Conservation (phyloP, 2,329 filamentous ascomycete species). For the Colletotrichum higginsianum region DNA sequence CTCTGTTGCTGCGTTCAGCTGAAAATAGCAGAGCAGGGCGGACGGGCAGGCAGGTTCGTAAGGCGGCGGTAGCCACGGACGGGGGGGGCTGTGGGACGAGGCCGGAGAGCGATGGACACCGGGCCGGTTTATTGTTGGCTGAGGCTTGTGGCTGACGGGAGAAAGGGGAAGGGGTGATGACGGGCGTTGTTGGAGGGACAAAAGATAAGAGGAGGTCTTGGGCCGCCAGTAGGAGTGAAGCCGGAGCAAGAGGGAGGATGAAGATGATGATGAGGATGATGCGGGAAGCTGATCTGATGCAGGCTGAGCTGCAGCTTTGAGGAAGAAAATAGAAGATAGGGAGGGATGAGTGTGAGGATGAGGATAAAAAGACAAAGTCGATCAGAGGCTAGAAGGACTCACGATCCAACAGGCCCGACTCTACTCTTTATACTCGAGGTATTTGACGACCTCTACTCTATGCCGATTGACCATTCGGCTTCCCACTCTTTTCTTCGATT, state of each 20-base stretch:
- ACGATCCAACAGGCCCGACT: constrained; percentile 34
- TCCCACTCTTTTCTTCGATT: constrained; percentile 10
- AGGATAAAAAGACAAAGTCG: constrained; percentile 27
- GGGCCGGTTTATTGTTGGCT: constrained; percentile 18
- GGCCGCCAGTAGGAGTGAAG: constrained; percentile 14
- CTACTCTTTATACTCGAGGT: constrained; percentile 32
- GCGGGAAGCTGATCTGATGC: background rate
- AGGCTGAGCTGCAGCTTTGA: constrained; percentile 13
- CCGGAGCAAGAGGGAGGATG: constrained; percentile 8
- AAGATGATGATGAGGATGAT: constrained; percentile 6
- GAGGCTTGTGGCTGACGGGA: constrained; percentile 13
- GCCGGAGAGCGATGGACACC: constrained; percentile 13
- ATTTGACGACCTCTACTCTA: background rate
- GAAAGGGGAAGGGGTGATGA: background rate
- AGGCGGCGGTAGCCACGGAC: constrained; percentile 6
- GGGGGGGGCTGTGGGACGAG: constrained; percentile 33
- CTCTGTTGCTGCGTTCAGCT: constrained; percentile 30
- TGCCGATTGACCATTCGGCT: constrained; percentile 9
- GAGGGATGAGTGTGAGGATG: constrained; percentile 13
- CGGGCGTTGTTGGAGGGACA: background rate
- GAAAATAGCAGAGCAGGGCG: constrained; percentile 39
- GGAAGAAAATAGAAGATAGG: background rate
- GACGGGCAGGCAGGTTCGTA: constrained; percentile 19
- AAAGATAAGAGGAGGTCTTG: constrained; percentile 13
- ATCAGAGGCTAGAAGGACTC: constrained; percentile 22